A percentile compares a stretch with the other conserved stretches of the same genome.
Evolutionary conservation across 805 yeast species (phyloP).

Genomic region (Yamadazyma sp.): DNA sequence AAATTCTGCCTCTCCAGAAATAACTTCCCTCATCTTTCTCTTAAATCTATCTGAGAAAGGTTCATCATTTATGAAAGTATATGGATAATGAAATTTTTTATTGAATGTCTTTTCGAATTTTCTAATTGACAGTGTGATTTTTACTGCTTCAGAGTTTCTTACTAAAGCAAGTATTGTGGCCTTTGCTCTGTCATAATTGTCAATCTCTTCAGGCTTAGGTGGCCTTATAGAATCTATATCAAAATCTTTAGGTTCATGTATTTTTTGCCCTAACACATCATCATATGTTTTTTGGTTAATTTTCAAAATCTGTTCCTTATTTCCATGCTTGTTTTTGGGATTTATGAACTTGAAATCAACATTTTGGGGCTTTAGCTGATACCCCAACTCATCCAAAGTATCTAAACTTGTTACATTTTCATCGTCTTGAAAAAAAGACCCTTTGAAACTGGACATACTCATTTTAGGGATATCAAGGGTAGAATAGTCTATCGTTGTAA

Average conservation of each 20-base stretch:
- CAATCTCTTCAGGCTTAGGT: conserved; percentile 19
- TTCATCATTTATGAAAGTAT: conserved; percentile 72
- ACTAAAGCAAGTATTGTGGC: conserved; percentile 76
- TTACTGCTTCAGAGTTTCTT: conserved; percentile 58
- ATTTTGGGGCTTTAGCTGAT: conserved; percentile 17
- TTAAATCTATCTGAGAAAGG: conserved; percentile 62
- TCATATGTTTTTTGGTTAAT: conserved; percentile 38
- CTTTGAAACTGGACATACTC: neutral
- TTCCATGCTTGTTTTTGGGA: conserved; percentile 23
- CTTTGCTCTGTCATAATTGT: conserved; percentile 47
- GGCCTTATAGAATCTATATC: conserved; percentile 29
- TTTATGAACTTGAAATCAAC: conserved; percentile 35
- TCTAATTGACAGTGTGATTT: conserved; percentile 50
- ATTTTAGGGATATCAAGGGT: neutral
- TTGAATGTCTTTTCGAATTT: conserved; percentile 68
- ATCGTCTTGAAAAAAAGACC: neutral
- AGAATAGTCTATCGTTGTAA: conserved; percentile 8
- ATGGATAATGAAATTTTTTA: conserved; percentile 70
- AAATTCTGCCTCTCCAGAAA: conserved; percentile 32
- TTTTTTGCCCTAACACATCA: conserved; percentile 30
- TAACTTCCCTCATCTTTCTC: conserved; percentile 30
- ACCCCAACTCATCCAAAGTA: conserved; percentile 6
- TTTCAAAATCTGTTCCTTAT: conserved; percentile 30
- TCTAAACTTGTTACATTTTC: conserved; percentile 1
- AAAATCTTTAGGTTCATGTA: conserved; percentile 48